Evolutionary conservation across 108 stramenopile genomes (phyloP).

Genomic region (Fistulifera solaris): DNA sequence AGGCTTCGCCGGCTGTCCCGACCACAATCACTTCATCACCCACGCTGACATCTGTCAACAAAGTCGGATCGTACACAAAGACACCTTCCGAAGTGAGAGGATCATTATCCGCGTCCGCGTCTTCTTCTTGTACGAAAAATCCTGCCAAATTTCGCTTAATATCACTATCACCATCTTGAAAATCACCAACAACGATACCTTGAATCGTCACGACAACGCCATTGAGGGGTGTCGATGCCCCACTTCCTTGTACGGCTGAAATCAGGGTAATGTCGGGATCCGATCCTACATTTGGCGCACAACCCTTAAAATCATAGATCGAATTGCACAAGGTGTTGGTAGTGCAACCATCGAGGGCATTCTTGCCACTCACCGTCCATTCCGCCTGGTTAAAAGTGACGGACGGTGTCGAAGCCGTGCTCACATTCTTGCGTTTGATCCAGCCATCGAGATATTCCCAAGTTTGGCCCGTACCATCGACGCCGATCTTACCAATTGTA

Average conservation of each 20-base stretch:
- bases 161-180: conserved; percentile 21
- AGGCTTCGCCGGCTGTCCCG: conserved; percentile 18
- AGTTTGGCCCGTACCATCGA: background rate
- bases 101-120: conserved; percentile 21
- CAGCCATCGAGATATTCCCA: conserved; percentile 26
- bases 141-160: conserved; percentile 19
- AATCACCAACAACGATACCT: conserved; percentile 20
- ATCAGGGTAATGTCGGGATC: background rate
- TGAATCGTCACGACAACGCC: conserved; percentile 3
- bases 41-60: conserved; percentile 5
- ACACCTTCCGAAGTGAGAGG: conserved; percentile 30
- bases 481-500: conserved; percentile 14
- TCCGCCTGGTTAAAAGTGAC: background rate
- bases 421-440: background rate
- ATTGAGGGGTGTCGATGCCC: background rate
- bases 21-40: conserved; percentile 23
- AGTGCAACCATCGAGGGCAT: background rate
- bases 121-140: conserved; percentile 34
- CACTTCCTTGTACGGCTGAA: background rate
- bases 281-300: too few relatives aligned
- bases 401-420: background rate
- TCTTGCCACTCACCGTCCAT: background rate
- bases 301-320: background rate
- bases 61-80: conserved; percentile 20
- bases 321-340: background rate